These are phyloP conservation scores for Basipetospora chlamydospora DNA, from an alignment of 2,329 filamentous ascomycete genomes.

Conservation along the genomic window DNA sequence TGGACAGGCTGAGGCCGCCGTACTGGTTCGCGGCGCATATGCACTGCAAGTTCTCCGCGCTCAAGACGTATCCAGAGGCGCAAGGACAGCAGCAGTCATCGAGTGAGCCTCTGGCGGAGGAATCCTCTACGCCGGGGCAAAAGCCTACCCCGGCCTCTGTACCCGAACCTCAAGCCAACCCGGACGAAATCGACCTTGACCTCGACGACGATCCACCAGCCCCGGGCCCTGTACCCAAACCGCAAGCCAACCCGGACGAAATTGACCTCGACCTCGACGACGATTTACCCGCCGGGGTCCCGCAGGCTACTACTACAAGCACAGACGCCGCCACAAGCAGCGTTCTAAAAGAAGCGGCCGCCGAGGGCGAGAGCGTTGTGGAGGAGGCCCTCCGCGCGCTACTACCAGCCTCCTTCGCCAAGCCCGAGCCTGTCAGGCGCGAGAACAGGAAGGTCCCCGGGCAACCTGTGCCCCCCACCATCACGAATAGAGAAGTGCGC, in stretches of 20 bases:
- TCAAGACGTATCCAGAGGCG: conserved; percentile 34
- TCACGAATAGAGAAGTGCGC: conserved; percentile 63
- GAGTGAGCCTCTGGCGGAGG: conserved; percentile 2
- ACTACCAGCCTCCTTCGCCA: conserved; percentile 61
- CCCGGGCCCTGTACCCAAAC: conserved; percentile 1
- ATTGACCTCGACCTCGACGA: conserved; percentile 51
- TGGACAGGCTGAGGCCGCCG: conserved; percentile 66
- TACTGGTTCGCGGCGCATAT: conserved; percentile 93
- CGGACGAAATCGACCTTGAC: conserved; percentile 59
- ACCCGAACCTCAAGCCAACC: conserved; percentile 30
- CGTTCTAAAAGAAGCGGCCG: no score
- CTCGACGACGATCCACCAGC: conserved; percentile 33
- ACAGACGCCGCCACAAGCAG: background rate
- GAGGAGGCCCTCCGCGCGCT: conserved; percentile 54
- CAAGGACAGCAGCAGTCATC: conserved; percentile 7
- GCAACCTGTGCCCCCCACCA: conserved; percentile 53
- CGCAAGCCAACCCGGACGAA: conserved; percentile 45
- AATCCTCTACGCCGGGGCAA: no score
- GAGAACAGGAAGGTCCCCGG: conserved; percentile 29
- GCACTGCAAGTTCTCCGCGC: conserved; percentile 73
- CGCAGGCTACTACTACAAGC: conserved; percentile 9
- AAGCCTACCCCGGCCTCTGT: background rate
- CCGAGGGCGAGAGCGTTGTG: conserved; percentile 20
- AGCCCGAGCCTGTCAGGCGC: conserved; percentile 11
- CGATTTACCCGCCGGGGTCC: conserved; percentile 10